Evolutionary conservation across 305 asterid genomes (phyloP), one percentile per base, ranked within the genome.

Genomic region (Lippia alba): DNA sequence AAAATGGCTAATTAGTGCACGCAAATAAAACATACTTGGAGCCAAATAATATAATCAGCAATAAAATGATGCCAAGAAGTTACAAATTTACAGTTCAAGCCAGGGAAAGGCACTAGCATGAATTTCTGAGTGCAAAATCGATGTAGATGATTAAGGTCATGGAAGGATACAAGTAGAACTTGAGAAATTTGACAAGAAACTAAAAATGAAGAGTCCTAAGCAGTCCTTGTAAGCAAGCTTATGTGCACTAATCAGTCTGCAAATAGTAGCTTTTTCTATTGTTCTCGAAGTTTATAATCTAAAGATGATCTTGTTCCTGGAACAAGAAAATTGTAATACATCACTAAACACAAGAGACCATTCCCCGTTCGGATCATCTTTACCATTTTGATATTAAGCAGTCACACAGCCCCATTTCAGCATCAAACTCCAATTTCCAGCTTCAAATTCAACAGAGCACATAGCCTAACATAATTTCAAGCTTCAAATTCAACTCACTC

Each of bases 301-400:
- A 77, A 34, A 51, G 30, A 44, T 30, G 18, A n/a, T 51, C 73
- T 48, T 48, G 68, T 53, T 24, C 62, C n/a, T 44, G 45, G n/a
- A 24, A 61, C 67, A 79, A 40, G 49, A 69, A 63, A 40, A 15
- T 19, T 66, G 53, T 24, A 34, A 15, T 51, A n/a, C 18, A 8
- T 1, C 10, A 5, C 44, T 5, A 40, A 34, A 63, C 41, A 10
- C 12, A 51, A 36, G 17, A 20, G 5, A 16, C 8, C 6, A 15
- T 19, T 46, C 45, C 16, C 14, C 19, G 40, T 61, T 33, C 24
- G 36, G 40, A 34, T 36, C 59, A 15, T 50, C 44, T 32, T 46
- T 60, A 11, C 34, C 10, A 61, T 55, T 30, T 24, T 51, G 66
- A 11, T 50, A 36, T 61, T 33, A 18, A 56, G 58, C 65, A 60